Conservation (phyloP, 192 early-diverging fungal species). For the Coemansia reversa region DNA sequence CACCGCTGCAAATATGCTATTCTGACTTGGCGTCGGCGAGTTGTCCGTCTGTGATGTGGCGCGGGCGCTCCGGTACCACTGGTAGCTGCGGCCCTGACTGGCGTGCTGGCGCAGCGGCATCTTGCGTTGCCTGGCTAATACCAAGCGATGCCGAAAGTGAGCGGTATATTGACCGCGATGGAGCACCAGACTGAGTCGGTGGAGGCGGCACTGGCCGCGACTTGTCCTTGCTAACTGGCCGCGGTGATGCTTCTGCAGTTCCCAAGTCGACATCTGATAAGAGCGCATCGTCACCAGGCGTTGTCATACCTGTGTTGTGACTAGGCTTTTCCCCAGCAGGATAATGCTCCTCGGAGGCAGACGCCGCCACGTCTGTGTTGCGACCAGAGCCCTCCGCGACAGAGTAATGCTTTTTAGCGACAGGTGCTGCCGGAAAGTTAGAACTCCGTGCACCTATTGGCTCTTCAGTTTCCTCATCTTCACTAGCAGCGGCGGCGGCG, state of each 20-base stretch:
- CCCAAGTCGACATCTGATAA: conserved; percentile 20
- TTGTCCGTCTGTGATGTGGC: conserved; percentile 35
- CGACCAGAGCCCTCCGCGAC: not conserved
- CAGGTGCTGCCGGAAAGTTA: too few species aligned
- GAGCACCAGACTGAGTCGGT: not conserved
- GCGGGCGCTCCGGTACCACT: conserved; percentile 32
- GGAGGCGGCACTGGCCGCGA: not conserved
- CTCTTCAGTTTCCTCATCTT: not conserved
- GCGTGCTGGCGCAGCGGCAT: conserved; percentile 6
- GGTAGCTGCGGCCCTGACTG: conserved; percentile 15
- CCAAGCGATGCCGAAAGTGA: conserved; percentile 51
- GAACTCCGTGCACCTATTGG: not conserved
- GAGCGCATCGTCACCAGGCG: conserved; percentile 25
- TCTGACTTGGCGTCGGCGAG: conserved; percentile 13
- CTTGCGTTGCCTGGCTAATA: conserved; percentile 21
- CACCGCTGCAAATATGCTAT: conserved; percentile 48
- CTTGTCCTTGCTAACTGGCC: not conserved
- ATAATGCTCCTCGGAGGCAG: not conserved
- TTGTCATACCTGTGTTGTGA: not conserved
- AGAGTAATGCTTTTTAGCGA: too few species aligned
- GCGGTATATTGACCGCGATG: conserved; percentile 45
- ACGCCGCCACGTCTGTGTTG: not conserved
- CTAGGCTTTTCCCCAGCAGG: not conserved
- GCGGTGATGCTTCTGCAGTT: not conserved
- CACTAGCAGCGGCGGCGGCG: conserved; percentile 12